Evolutionary conservation across 2,329 filamentous ascomycete species (phyloP).

Genomic region (Sclerotinia spermophila): DNA sequence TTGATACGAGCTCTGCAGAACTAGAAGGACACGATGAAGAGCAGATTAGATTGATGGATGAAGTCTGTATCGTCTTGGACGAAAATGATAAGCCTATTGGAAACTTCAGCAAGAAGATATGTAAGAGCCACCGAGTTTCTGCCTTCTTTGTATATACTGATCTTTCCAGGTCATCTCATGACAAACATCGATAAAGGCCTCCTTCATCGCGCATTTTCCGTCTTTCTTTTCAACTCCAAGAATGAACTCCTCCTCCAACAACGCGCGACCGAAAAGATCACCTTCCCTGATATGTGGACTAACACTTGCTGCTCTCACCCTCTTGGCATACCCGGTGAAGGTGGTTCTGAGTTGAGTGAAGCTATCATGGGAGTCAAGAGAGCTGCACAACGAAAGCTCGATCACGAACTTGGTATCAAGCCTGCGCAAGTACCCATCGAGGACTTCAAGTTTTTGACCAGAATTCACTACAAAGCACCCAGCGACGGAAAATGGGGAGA

Average conservation of each 20-base stretch:
- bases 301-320: constrained; percentile 99
- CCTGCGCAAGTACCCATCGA: constrained; percentile 83
- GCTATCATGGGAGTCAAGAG: constrained; percentile 84
- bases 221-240: constrained; percentile 94
- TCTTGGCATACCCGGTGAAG: constrained; percentile 86
- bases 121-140: constrained; percentile 50
- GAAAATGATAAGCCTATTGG: constrained; percentile 90
- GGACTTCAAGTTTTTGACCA: constrained; percentile 87
- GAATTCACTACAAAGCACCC: constrained; percentile 97
- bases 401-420: constrained; percentile 93
- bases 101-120: constrained; percentile 96
- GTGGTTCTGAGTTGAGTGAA: constrained; percentile 74
- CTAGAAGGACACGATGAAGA: constrained; percentile 93
- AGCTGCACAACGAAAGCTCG: constrained; percentile 87
- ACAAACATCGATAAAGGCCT: constrained; percentile 96
- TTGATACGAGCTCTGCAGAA: constrained; percentile 65
- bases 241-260: constrained; percentile 94
- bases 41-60: constrained; percentile 97
- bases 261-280: constrained; percentile 94
- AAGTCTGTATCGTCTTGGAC: constrained; percentile 95
- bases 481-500: constrained; percentile 98
- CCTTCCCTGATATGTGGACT: constrained; percentile 98
- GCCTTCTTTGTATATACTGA: constrained; percentile 24
- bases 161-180: constrained; percentile 81
- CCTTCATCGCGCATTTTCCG: constrained; percentile 94